These are phyloP conservation scores for Claviceps monticola DNA, from an alignment of 2,329 filamentous ascomycete genomes.

Conservation along the genomic window DNA sequence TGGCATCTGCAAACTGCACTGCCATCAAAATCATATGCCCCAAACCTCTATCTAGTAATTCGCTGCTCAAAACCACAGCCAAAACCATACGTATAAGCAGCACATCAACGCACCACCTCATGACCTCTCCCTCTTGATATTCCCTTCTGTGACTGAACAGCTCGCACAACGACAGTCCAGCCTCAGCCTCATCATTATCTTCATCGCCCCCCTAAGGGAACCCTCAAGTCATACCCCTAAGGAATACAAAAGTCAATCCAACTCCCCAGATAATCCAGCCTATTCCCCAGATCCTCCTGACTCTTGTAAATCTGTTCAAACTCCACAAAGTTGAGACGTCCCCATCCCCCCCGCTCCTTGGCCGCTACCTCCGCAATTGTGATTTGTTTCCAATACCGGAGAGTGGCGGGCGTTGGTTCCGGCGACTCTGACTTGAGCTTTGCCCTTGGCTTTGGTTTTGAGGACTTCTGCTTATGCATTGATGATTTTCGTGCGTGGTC, in stretches of 20 bases:
- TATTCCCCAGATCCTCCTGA: constrained; percentile 46
- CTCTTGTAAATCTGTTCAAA: constrained; percentile 63
- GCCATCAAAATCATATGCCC: no score
- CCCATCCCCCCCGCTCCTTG: constrained; percentile 60
- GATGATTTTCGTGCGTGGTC: neutral
- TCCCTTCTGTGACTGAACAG: no score
- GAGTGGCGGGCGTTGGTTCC: constrained; percentile 17
- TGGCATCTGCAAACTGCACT: no score
- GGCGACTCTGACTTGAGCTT: neutral
- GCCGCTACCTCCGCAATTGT: constrained; percentile 57
- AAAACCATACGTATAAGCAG: no score
- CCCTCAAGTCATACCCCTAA: constrained; percentile 16
- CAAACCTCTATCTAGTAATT: no score
- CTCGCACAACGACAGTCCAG: neutral
- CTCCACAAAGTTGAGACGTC: constrained; percentile 63
- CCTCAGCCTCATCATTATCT: neutral
- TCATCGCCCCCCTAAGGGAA: neutral
- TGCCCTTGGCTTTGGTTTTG: neutral
- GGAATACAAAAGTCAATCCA: constrained; percentile 80
- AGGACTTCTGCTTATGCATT: neutral
- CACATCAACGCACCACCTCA: no score
- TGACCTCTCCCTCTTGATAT: no score
- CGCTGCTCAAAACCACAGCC: no score
- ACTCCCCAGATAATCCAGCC: constrained; percentile 68
- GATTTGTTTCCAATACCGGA: constrained; percentile 39